phyloP scores from a whole-genome alignment of 257 asterid genomes.

The Petunia axillaris region DNA sequence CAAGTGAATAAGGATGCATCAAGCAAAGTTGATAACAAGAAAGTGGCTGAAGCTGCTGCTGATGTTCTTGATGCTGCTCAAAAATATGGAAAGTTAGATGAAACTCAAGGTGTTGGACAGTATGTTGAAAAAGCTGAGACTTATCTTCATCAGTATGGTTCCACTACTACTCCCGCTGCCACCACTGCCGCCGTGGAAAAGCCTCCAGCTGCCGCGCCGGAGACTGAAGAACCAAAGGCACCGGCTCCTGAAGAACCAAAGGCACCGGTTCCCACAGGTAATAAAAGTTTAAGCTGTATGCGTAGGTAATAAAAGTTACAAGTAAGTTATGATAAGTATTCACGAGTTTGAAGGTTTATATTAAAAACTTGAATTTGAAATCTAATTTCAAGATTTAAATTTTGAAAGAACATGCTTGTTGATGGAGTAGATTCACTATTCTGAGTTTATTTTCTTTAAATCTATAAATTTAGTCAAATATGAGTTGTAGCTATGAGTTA shows the following conservation, averaged over 20 bases:
- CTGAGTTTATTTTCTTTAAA: too few species aligned
- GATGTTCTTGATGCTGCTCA: slow-evolving; percentile 48
- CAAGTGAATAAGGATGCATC: slow-evolving; percentile 39
- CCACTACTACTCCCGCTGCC: slow-evolving; percentile 3
- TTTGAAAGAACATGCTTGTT: too few species aligned
- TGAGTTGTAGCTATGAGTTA: too few species aligned
- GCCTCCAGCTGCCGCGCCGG: neutral
- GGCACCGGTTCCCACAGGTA: neutral
- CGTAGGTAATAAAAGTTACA: too few species aligned
- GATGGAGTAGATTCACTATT: too few species aligned
- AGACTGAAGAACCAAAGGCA: neutral
- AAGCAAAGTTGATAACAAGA: slow-evolving; percentile 37
- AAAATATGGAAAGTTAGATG: slow-evolving; percentile 54
- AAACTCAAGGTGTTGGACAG: slow-evolving; percentile 51
- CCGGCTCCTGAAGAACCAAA: neutral
- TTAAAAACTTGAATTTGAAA: too few species aligned
- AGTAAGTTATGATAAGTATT: too few species aligned
- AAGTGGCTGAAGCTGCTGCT: slow-evolving; percentile 56
- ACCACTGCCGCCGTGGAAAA: slow-evolving; percentile 23
- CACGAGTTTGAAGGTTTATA: too few species aligned
- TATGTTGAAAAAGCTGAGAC: slow-evolving; percentile 62
- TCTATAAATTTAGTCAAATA: too few species aligned
- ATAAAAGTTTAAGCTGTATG: too few species aligned
- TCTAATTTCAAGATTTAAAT: too few species aligned
- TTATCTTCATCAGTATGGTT: slow-evolving; percentile 50